These are phyloP conservation scores for Leishmania tarentolae DNA, from an alignment of 208 protist species.

Conservation along the genomic window DNA sequence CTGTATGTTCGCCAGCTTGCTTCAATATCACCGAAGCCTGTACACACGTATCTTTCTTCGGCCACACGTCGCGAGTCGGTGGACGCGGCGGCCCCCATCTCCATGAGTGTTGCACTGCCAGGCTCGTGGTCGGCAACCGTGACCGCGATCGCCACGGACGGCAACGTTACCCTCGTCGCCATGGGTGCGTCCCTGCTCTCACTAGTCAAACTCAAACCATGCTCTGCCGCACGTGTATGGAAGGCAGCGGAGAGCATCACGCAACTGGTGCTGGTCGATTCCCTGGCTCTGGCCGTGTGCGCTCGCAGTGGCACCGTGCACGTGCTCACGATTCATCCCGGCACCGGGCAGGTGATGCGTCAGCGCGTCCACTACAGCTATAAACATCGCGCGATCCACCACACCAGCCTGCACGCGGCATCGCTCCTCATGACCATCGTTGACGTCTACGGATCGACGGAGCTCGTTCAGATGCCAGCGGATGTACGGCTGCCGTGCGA, in stretches of 20 bases:
- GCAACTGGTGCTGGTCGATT: slow-evolving; percentile 27
- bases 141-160: slow-evolving; percentile 22
- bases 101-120: slow-evolving; percentile 27
- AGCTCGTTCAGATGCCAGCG: slow-evolving; percentile 58
- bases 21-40: slow-evolving; percentile 7
- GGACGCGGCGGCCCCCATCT: slow-evolving; percentile 33
- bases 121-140: slow-evolving; percentile 17
- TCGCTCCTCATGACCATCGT: slow-evolving; percentile 62
- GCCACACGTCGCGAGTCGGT: neutral
- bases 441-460: slow-evolving; percentile 50
- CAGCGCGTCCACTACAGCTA: slow-evolving; percentile 42
- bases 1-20: slow-evolving; percentile 29
- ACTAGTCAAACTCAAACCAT: slow-evolving; percentile 8
- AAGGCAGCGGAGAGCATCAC: slow-evolving; percentile 25
- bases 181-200: slow-evolving; percentile 26
- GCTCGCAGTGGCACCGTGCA: slow-evolving; percentile 38
- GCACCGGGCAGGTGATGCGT: slow-evolving; percentile 18
- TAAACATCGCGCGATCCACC: slow-evolving; percentile 38
- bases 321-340: slow-evolving; percentile 34
- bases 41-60: neutral
- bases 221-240: slow-evolving; percentile 19
- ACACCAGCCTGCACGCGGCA: slow-evolving; percentile 45
- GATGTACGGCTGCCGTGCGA: slow-evolving; percentile 12
- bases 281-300: slow-evolving; percentile 37
- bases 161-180: slow-evolving; percentile 36